These are phyloP conservation scores for Coffea humblotiana DNA, from an alignment of 305 asterid species.

Conservation along the genomic window DNA sequence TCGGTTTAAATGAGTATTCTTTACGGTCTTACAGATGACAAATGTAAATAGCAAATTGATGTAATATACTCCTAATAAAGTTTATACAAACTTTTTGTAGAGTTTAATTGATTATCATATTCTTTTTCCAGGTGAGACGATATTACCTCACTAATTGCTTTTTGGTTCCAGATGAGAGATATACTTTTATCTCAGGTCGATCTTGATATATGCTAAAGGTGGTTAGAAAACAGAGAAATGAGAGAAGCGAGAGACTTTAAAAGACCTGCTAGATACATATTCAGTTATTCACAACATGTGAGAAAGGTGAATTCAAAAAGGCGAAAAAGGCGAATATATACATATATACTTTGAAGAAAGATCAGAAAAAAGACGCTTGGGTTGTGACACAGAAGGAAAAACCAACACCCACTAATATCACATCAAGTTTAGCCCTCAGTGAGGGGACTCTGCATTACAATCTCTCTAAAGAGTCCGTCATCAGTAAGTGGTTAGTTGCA, in stretches of 20 bases:
- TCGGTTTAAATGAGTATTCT: not conserved
- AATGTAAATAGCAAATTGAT: conserved; percentile 36
- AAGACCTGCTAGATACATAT: not conserved
- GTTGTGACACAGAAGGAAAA: conserved; percentile 17
- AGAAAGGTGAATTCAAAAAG: not conserved
- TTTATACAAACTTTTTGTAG: not conserved
- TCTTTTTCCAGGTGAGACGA: not conserved
- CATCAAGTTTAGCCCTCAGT: conserved; percentile 8
- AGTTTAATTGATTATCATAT: not conserved
- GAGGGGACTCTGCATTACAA: conserved; percentile 18
- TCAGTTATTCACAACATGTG: not conserved
- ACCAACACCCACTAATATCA: conserved; percentile 21
- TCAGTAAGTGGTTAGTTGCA: conserved; percentile 35
- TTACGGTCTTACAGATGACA: not conserved
- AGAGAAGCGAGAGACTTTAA: not conserved
- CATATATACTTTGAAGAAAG: not conserved
- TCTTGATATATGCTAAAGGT: not conserved
- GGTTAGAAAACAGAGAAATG: not conserved
- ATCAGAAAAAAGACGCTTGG: conserved; percentile 10
- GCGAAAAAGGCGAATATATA: not conserved
- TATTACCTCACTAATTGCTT: not conserved
- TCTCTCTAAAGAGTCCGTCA: conserved; percentile 16
- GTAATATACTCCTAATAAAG: not conserved
- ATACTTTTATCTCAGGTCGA: not conserved
- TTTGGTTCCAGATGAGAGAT: not conserved